Percentiles rank a stretch among this genome's conserved stretches.
Conservation (phyloP, 345 rosid genomes). For the Citrus reticulata region DNA sequence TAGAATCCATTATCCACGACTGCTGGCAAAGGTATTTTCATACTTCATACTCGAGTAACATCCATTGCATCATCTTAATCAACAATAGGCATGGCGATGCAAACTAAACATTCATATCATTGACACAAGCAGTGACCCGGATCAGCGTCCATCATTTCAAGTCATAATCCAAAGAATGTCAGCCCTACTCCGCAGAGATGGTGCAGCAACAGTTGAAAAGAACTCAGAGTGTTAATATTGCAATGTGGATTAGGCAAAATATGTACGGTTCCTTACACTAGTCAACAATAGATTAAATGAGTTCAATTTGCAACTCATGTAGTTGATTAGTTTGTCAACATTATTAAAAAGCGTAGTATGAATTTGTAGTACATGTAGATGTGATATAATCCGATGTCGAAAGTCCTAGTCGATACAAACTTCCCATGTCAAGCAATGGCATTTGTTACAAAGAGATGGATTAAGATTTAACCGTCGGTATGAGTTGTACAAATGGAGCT, state of each 20-base stretch:
- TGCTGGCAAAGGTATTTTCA: slow-evolving; percentile 69
- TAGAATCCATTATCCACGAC: slow-evolving; percentile 63
- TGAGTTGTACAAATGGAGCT: too few relatives aligned
- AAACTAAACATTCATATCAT: not conserved
- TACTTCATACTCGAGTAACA: too few relatives aligned
- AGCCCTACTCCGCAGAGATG: slow-evolving; percentile 29
- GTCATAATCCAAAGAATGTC: slow-evolving; percentile 60
- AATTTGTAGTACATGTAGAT: not conserved
- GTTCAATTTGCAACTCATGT: not conserved
- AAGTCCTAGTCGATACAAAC: not conserved
- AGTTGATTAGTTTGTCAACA: not conserved
- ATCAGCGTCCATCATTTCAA: slow-evolving; percentile 68
- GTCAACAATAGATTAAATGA: not conserved
- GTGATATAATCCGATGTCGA: not conserved
- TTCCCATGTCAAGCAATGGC: too few relatives aligned
- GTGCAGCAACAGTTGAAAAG: slow-evolving; percentile 12
- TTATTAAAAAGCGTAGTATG: not conserved
- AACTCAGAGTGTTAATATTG: slow-evolving; percentile 1
- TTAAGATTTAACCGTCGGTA: too few relatives aligned
- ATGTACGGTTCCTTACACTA: not conserved
- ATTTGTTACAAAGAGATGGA: too few relatives aligned
- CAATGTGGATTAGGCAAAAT: slow-evolving; percentile 3
- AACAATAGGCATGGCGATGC: not conserved
- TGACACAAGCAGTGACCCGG: slow-evolving; percentile 52
- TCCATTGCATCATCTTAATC: not conserved